phyloP scores from a whole-genome alignment of 148 eudicot species.

The Beta vulgaris region DNA sequence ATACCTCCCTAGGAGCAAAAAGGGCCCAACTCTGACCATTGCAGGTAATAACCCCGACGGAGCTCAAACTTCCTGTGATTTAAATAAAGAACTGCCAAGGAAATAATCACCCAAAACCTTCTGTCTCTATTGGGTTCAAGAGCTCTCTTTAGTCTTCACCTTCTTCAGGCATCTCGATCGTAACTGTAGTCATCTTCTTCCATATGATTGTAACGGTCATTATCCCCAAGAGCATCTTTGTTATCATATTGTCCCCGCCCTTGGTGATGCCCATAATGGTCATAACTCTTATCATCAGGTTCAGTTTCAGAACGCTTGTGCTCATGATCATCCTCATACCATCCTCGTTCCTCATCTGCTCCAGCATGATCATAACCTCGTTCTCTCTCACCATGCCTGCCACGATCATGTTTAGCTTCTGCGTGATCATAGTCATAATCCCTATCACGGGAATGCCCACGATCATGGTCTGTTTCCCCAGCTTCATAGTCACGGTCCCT shows the following conservation, averaged over 20 bases:
- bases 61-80: not conserved
- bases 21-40: not conserved
- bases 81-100: not conserved
- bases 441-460: conserved; percentile 78
- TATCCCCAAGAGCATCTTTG: conserved; percentile 36
- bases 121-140: not conserved
- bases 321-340: conserved; percentile 58
- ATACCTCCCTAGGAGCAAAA: conserved; percentile 6
- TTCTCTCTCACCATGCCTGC: conserved; percentile 52
- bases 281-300: conserved; percentile 43
- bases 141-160: not conserved
- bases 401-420: conserved; percentile 64
- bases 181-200: conserved; percentile 49
- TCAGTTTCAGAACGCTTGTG: conserved; percentile 37
- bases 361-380: conserved; percentile 46
- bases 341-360: conserved; percentile 50
- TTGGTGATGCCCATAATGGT: conserved; percentile 47
- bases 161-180: conserved; percentile 30
- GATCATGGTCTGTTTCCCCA: conserved; percentile 51
- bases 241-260: conserved; percentile 39
- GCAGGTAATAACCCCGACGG: not conserved
- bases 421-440: conserved; percentile 62
- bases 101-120: not conserved
- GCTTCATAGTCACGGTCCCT: conserved; percentile 56
- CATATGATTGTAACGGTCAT: conserved; percentile 51